Evolutionary conservation across 2,329 filamentous ascomycete species (phyloP), one percentile per base, ranked within the genome.

Genomic region (Pyricularia pennisetigena): DNA sequence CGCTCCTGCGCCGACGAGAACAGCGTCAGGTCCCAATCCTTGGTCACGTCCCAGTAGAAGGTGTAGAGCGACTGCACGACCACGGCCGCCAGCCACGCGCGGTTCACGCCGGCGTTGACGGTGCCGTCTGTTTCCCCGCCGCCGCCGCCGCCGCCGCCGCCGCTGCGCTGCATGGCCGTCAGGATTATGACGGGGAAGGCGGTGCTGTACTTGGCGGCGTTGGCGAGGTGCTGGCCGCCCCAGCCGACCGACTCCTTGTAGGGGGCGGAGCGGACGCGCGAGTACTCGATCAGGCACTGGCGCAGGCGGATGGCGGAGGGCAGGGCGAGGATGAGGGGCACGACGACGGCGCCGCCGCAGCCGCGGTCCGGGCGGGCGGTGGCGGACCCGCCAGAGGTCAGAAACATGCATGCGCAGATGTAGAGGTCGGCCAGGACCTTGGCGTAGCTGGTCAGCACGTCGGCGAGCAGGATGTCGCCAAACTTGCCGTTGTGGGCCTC

Each of bases 31-130:
- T 98, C 95, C 95, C 95, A 99, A 82, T 99, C 95, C 80, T 94
- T 95, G 68, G 92, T 85, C 32, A 98, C 88, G 74, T 99, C 95
- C 95, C 95, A 99, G 83, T 95, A 99, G 81, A 98, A 98, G n/a
- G 91, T 93, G 80, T 97, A 99, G 63, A 91, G 82, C 16, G 92
- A 96, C 78, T 99, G 97, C 73, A 95, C 75, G 41, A 93, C 81
- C 32, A 92, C 90, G 62, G 90, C 90, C 49, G 85, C 79, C 32
- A 96, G 81, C 89, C 92, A 95, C 65, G 81, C 80, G 59, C 81
- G 81, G 76, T 86, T 85, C 69, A 86, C 75, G 5, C 80, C 78
- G 4, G 78, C 73, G 10, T 73, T 49, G 20, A 41, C 24, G 26
- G 57, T 61, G 4, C 41, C 20, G 4, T 49, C n/a, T 6, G 26